Base-by-base conservation (phyloP, 2,329 filamentous ascomycete species). In the Penicillium sp. region DNA sequence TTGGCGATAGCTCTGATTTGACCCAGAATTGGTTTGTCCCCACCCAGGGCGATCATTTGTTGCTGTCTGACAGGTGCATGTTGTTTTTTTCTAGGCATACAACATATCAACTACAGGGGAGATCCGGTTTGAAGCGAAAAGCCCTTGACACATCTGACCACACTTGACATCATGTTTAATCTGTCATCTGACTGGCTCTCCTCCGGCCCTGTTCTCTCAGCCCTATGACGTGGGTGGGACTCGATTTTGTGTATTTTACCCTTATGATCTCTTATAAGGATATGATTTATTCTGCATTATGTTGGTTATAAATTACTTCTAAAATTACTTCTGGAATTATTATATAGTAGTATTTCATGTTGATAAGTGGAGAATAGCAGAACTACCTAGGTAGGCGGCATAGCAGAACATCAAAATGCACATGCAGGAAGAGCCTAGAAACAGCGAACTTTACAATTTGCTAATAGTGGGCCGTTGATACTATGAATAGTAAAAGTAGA, bases 141-240 rank as follows among this genome's bases (percentile, higher is more conserved):
- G 22, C 9, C 26, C n/a, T 45, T 24, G 32, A 47, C 14, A 39
- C 24, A 8, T 37, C 32, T 47, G 38, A 54, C 32, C 24, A 39
- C 53, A 55, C 26, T 29, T 50, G 24, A 52, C 34, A 34, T 55
- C 47, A 39, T 35, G 4, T 32, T 51, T 26, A 18, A 51, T 26
- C 42, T 31, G 40, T 55, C 53, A 51, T 45, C 44, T 55, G 47
- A 52, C 47, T 26, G 24, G 20, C 24, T 45, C 26, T 7, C n/a
- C 31, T 39, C 13, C 26, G 10, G 9, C 8, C 24, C 24, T 26
- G 24, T 26, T 26, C 29, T n/a, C 16, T 64, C 63, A 66, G 63
- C 63, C 62, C 53, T 66, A 66, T 66, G 61, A 64, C 61, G 63
- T 61, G 56, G 53, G 45, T 29, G 10, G 16, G 3, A 13, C 31